Evolutionary conservation across 169 alveolate genomes (phyloP), one percentile per base, ranked within the genome.

Genomic region (Plasmodium yoelii): DNA sequence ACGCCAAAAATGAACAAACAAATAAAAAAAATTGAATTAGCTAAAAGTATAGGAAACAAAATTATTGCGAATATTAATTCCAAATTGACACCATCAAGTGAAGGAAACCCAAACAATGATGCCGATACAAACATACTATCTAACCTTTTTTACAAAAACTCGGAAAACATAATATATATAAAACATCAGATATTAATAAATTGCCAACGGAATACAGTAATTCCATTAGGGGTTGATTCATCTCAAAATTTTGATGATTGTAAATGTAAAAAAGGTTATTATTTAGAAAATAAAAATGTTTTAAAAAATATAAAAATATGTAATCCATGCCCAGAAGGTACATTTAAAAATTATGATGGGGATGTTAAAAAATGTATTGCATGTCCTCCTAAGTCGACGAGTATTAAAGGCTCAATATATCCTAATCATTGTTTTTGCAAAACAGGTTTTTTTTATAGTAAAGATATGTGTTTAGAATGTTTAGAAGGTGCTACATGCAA

Each of bases 401-500:
- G 96, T 87, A 39, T 92, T 12, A 84, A 87, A 24, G 97, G 96
- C 1, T 94, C 97, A 15, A 82, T 90, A 53, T 80, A 91, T 28
- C 95, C 95, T 56, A 71, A 71, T 9, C 97, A 95, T 61, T 95
- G 97, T 57, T 95, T 91, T 90, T 95, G 97, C 68, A 91, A 89
- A 84, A 87, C 44, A 44, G 95, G 95, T n/a, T 92, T 88, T 65
- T 95, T 88, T 82, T 88, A 93, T 53, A 95, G 93, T 15, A 94
- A 92, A 6, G 95, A 91, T n/a, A 90, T 82, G 5, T 95, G 97
- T 63, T 93, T 89, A 68, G 92, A 91, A 12, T 95, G 97, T 47
- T 92, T 94, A 55, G 96, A 86, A 49, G 97, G 97, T 4, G 95
- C 97, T 18, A 84, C 57, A 3, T 95, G 97, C 67, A 93, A 74